These are phyloP conservation scores for Neocucurbitaria cava DNA, from an alignment of 2,329 filamentous ascomycete species.

Conservation along the genomic window DNA sequence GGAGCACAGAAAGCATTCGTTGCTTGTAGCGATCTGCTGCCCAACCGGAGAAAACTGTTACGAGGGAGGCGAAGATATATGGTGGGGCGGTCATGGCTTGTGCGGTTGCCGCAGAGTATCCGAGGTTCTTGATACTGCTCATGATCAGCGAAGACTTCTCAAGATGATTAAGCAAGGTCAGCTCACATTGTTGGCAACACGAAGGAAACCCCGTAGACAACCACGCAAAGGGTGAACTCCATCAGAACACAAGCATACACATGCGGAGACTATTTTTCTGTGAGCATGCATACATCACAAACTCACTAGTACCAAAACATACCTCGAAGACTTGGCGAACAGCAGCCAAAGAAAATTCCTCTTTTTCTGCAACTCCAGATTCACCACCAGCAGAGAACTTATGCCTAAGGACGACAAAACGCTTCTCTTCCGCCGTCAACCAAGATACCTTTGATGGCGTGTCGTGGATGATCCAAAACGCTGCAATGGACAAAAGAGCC, in stretches of 20 bases:
- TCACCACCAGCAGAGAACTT: not conserved
- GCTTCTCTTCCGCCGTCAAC: not conserved
- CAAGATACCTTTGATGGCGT: not conserved
- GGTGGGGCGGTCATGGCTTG: constrained; percentile 19
- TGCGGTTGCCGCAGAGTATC: constrained; percentile 19
- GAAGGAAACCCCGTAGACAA: not conserved
- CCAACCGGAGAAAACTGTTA: constrained; percentile 15
- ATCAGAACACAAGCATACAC: not conserved
- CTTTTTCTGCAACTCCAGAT: not conserved
- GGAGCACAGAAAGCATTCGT: constrained; percentile 12
- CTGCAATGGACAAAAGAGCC: not conserved
- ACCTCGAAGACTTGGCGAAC: not conserved
- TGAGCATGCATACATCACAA: not conserved
- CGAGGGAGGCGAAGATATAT: constrained; percentile 18
- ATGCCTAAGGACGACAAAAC: not conserved
- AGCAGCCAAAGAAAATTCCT: not conserved
- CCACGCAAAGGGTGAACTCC: not conserved
- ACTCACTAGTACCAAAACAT: not conserved
- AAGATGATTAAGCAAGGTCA: not conserved
- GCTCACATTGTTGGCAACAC: not conserved
- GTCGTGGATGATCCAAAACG: not conserved
- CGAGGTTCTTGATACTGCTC: constrained; percentile 12
- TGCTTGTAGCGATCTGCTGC: constrained; percentile 17
- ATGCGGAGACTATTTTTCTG: not conserved
- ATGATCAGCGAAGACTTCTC: not conserved